Base-by-base conservation (phyloP, 2,329 filamentous ascomycete species). In the Fusarium siculi region DNA sequence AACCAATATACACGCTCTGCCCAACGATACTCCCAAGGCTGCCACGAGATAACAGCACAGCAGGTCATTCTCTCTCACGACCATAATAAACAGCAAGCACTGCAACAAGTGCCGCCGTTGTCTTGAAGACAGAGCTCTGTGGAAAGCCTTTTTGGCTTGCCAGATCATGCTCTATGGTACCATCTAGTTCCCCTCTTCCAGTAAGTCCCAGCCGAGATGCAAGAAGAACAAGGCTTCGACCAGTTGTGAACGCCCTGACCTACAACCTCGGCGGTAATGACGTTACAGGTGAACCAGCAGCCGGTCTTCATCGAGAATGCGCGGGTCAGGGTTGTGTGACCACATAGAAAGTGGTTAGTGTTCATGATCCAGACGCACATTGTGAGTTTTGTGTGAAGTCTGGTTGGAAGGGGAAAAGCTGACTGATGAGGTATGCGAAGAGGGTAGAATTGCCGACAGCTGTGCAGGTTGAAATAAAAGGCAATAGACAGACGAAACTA, bases 321-420 rank as follows among this genome's bases (percentile, higher is more conserved):
- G 4, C 55, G 42, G 4, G 12, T 5, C 9, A 19, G 42, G 18
- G 11, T 50, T 39, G 55, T 30, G 14, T 58, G 55, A 2, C 43
- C 55, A 28, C 55, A 58, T 7, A 58, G 32, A 28, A 37, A 58
- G 25, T 58, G 40, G 32, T 58, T 37, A 2, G 55, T 50, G 19
- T 58, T 49, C 55, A 58, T 36, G 16, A 58, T 30, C 55, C 55
- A 58, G 32, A 50, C 42, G 5, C 55, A 58, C 55, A 58, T 58
- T n/a, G 9, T 34, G 18, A n/a, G n/a, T 6, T n/a, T 5, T 6
- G 5, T 5, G 9, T 15, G 6, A 4, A 5, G 7, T 11, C 21
- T 30, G 12, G 11, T 5, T 3, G n/a, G 9, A 23, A 12, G 2
- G 16, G 0, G 6, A 15, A 18, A 23, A 7, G 15, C 10, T 10